A percentile compares a stretch with the other conserved stretches of the same genome.
phyloP scores from a whole-genome alignment of 2,329 filamentous ascomycete genomes.

The Leptosphaerulina australis region DNA sequence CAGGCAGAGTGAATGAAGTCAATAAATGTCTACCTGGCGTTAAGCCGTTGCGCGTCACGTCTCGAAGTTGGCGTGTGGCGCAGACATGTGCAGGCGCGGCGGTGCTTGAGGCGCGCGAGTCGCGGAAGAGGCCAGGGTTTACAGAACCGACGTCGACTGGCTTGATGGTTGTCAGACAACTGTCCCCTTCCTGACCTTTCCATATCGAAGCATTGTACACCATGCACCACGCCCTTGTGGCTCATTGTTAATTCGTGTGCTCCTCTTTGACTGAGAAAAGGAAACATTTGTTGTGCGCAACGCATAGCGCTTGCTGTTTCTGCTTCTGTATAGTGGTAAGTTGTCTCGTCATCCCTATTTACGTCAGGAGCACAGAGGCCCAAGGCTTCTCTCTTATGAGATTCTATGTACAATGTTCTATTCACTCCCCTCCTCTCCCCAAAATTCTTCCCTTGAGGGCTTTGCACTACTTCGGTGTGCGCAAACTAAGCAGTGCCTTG shows the following conservation, averaged over 20 bases:
- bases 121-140: constrained; percentile 19
- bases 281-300: constrained; percentile 7
- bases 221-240: constrained; percentile 32
- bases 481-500: not conserved
- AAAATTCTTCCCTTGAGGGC: not conserved
- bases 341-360: constrained; percentile 11
- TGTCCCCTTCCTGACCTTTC: constrained; percentile 29
- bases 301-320: constrained; percentile 24
- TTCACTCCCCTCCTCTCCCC: not conserved
- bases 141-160: constrained; percentile 4
- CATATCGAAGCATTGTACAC: constrained; percentile 20
- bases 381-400: not conserved
- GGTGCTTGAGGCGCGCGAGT: not conserved
- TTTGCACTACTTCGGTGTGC: not conserved
- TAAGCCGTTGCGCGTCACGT: constrained; percentile 3
- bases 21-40: constrained; percentile 11
- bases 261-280: constrained; percentile 15
- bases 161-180: constrained; percentile 29
- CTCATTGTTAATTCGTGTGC: constrained; percentile 29
- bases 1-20: not conserved
- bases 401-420: not conserved
- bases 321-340: constrained; percentile 47
- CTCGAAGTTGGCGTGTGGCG: constrained; percentile 6
- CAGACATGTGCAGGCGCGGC: constrained; percentile 8
- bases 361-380: constrained; percentile 18